Evolutionary conservation across 2,329 filamentous ascomycete genomes (phyloP).

Genomic region (Ascochyta fabae): DNA sequence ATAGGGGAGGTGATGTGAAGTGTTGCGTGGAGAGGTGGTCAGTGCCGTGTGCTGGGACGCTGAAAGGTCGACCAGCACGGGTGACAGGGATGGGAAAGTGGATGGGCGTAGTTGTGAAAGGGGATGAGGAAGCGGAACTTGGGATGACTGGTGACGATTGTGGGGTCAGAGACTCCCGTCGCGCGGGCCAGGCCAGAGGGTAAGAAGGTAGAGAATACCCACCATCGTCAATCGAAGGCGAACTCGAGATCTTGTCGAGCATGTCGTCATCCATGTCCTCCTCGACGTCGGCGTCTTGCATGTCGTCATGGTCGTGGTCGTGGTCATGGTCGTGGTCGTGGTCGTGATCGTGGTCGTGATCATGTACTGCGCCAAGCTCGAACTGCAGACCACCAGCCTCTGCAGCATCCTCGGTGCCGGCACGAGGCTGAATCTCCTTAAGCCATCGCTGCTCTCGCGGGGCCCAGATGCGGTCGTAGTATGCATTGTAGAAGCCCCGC

Average conservation of each 20-base stretch:
- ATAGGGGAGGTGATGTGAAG: conserved; percentile 43
- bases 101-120: conserved; percentile 52
- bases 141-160: conserved; percentile 38
- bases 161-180: conserved; percentile 52
- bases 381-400: conserved; percentile 24
- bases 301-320: conserved; percentile 44
- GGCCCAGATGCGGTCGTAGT: conserved; percentile 66
- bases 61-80: conserved; percentile 28
- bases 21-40: conserved; percentile 39
- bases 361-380: conserved; percentile 15
- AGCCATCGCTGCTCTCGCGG: conserved; percentile 66
- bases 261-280: conserved; percentile 87
- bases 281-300: conserved; percentile 68
- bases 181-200: conserved; percentile 48
- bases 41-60: conserved; percentile 40
- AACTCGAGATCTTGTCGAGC: conserved; percentile 99
- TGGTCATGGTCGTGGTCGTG: conserved; percentile 23
- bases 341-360: conserved; percentile 13
- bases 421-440: conserved; percentile 66
- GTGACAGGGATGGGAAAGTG: conserved; percentile 50
- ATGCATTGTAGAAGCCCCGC: conserved; percentile 66
- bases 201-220: conserved; percentile 64
- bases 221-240: conserved; percentile 99
- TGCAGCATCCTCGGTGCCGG: conserved; percentile 40
- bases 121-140: conserved; percentile 50